Base-by-base conservation (phyloP, 2,329 filamentous ascomycete genomes). In the Pestalotiopsis sp. region DNA sequence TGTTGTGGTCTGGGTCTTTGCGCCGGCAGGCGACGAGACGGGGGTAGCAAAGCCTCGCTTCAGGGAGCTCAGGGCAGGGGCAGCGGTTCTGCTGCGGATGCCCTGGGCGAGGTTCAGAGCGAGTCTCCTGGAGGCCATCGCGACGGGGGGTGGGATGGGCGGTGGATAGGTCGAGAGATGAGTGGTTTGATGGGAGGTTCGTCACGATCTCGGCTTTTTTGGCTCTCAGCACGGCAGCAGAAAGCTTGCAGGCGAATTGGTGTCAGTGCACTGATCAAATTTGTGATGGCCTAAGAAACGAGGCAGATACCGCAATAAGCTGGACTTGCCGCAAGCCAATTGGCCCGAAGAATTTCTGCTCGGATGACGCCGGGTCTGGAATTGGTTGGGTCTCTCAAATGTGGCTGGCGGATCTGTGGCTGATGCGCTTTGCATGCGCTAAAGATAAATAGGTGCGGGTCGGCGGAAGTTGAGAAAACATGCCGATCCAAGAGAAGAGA, bases 71-170 rank as follows among this genome's bases (percentile, higher is more conserved):
- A 94, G 87, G 80, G 92, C 87, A 83, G 92, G 91, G 84, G 96
- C 88, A 84, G 93, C 92, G 84, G 92, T 89, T 84, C 94, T 93
- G 86, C 87, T 93, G 88, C 94, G 94, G 85, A 97, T 88, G 85
- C 93, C 92, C 86, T 94, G 91, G 84, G 94, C 90, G 81, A 98
- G 90, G 88, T 95, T 97, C 85, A 97, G 90, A 88, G 95, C 95
- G 87, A 98, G 91, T 91, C 94, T 93, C 90, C 95, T 91, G 85
- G 95, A 97, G 87, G 95, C 95, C 95, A 98, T 98, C 79, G 76
- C 71, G 78, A 74, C 69, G 76, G 31, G 31, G 31, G 31, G 63
- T 68, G 69, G 41, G 45, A 70, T 70, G 83, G 81, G 81, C 81
- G 82, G 80, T 67, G 81, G 82, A 83, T 82, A 80, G 79, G 71